Evolutionary conservation across 2,329 filamentous ascomycete genomes (phyloP), one percentile per base, ranked within the genome.

Genomic region (Talaromyces verruculosus): DNA sequence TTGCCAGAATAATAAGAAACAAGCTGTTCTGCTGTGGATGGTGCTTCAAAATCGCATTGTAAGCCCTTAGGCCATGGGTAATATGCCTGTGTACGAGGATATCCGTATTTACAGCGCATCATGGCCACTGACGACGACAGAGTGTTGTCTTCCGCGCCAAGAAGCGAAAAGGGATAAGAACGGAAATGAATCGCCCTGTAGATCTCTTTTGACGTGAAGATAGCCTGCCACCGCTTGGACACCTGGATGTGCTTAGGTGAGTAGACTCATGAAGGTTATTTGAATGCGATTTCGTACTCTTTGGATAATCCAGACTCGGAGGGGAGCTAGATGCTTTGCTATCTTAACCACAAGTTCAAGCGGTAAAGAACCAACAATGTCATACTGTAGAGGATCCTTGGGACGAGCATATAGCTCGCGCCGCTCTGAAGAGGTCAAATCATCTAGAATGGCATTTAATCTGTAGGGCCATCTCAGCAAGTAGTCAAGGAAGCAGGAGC

Each of bases 291-390:
- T 35, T 28, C 39, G n/a, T 75, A 77, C 77, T 61, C 71, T 72
- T 58, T 72, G 72, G 25, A 76, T 68, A 10, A 68, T 22, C 59
- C 78, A 55, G 35, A 76, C 17, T 28, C 79, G 76, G 5, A 60
- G 53, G 3, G 76, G 63, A 33, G 70, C 61, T 15, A 79, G 57
- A 62, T 74, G 68, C 25, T 70, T 60, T 7, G 69, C 68, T 25
- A 79, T 65, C 33, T 72, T 68, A 10, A 70, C 67, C 3, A 72
- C 71, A n/a, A 79, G 64, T 66, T 80, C 78, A 5, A 72, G 15
- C 3, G 77, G 78, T 28, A 78, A 61, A 1, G 67, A 67, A 15
- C 69, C 72, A 2, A 80, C 43, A n/a, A 79, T 71, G 66, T 80
- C 78, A 39, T 68, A 70, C 25, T 75, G 68, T 30, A 78, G 72